A percentile compares a stretch with the other conserved stretches of the same genome.
phyloP scores from a whole-genome alignment of 164 flowering plant species.

The Magnolia officinalis region DNA sequence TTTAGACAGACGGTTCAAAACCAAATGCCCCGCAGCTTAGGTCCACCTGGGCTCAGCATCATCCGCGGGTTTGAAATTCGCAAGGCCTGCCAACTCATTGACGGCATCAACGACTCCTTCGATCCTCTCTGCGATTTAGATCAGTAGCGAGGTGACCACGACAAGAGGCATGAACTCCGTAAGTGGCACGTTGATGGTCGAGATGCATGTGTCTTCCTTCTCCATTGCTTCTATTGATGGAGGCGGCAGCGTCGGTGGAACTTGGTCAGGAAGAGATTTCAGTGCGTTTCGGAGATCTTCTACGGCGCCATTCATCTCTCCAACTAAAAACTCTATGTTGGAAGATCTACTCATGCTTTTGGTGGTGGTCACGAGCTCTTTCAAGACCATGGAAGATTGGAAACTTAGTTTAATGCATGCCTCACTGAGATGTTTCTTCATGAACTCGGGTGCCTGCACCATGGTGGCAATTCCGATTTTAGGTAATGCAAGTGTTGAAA shows the following conservation, averaged over 20 bases:
- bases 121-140: slow-evolving; percentile 54
- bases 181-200: slow-evolving; percentile 20
- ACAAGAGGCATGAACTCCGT: slow-evolving; percentile 48
- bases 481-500: background rate
- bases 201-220: background rate
- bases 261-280: slow-evolving; percentile 4
- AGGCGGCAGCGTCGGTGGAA: background rate
- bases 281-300: slow-evolving; percentile 15
- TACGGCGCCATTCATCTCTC: slow-evolving; percentile 39
- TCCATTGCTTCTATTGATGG: background rate
- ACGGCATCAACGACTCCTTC: slow-evolving; percentile 40
- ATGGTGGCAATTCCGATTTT: background rate
- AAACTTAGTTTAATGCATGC: slow-evolving; percentile 24
- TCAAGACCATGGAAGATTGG: slow-evolving; percentile 38
- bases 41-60: slow-evolving; percentile 25
- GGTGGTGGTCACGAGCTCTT: slow-evolving; percentile 38
- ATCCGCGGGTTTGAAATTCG: slow-evolving; percentile 37
- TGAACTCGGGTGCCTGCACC: slow-evolving; percentile 28
- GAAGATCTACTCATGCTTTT: slow-evolving; percentile 52
- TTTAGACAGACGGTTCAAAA: too few relatives aligned
- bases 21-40: slow-evolving; percentile 7
- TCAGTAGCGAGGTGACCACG: slow-evolving; percentile 47
- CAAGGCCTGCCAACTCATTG: slow-evolving; percentile 42
- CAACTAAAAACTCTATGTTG: slow-evolving; percentile 32
- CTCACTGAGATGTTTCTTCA: slow-evolving; percentile 30